These are phyloP conservation scores for Mycena chlorophos DNA, from an alignment of 768 basidiomycete species.

Conservation along the genomic window DNA sequence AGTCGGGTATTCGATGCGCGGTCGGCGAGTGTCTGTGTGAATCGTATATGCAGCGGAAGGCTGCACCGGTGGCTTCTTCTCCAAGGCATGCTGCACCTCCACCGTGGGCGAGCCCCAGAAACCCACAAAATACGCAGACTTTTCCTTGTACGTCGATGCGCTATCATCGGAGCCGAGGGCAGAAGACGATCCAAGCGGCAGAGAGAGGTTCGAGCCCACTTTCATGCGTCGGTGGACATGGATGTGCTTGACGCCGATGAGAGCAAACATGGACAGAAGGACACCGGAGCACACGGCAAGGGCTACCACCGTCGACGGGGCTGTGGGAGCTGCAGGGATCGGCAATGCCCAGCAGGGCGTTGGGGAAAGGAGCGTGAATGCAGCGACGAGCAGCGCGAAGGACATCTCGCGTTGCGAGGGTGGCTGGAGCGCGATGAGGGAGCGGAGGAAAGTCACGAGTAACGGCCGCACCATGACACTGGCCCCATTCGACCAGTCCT, in stretches of 20 bases:
- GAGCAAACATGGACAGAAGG: constrained; percentile 25
- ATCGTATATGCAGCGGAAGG: constrained; percentile 24
- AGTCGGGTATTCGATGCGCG: constrained; percentile 20
- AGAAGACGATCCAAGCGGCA: constrained; percentile 4
- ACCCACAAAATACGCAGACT: constrained; percentile 43
- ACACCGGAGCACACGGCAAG: constrained; percentile 30
- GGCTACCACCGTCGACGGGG: constrained; percentile 23
- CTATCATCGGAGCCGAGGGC: constrained; percentile 13
- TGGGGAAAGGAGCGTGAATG: constrained; percentile 12
- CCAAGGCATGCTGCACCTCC: constrained; percentile 33
- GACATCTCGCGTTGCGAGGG: not conserved
- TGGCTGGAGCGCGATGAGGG: not conserved
- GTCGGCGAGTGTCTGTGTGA: constrained; percentile 22
- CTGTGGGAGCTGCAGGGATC: constrained; percentile 1
- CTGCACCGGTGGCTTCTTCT: constrained; percentile 21
- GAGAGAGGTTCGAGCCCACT: constrained; percentile 11
- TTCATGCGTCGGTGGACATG: constrained; percentile 30
- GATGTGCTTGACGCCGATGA: constrained; percentile 30
- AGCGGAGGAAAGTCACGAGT: not conserved
- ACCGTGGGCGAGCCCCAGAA: constrained; percentile 47
- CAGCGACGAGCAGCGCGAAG: constrained; percentile 2
- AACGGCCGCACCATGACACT: constrained; percentile 1
- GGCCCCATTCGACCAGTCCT: constrained; percentile 50
- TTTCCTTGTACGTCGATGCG: constrained; percentile 23
- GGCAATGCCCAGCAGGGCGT: not conserved